Conservation (phyloP, 768 basidiomycete species). For the Leccinum truebloodii region DNA sequence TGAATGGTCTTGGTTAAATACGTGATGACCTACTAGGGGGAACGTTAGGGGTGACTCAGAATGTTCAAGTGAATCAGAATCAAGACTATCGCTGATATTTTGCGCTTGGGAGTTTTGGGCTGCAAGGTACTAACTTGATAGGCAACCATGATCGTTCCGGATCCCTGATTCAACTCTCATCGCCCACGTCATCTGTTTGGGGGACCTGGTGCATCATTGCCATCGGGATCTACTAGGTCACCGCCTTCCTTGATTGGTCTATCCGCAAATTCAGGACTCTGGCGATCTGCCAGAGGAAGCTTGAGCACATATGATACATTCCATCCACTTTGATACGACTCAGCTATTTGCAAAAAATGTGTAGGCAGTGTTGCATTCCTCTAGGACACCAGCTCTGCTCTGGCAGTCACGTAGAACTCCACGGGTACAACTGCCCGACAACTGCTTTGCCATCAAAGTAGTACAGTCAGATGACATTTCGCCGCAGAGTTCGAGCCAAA, state of each 20-base stretch:
- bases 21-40: too few species aligned
- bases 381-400: background rate
- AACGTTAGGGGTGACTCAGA: too few species aligned
- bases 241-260: background rate
- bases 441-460: background rate
- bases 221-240: background rate
- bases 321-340: background rate
- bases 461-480: background rate
- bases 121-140: too few species aligned
- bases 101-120: too few species aligned
- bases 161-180: too few species aligned
- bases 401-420: background rate
- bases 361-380: background rate
- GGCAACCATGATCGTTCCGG: too few species aligned
- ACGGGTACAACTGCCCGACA: conserved; percentile 7
- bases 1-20: too few species aligned
- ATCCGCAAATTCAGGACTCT: background rate
- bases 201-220: background rate
- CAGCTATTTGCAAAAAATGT: background rate
- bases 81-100: too few species aligned
- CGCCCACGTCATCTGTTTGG: background rate
- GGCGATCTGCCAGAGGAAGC: background rate
- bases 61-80: too few species aligned
- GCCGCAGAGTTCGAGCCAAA: background rate
- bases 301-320: background rate